Evolutionary conservation across 306 rosid species (phyloP), one percentile per base, ranked within the genome.

Genomic region (Carpinus fangiana): DNA sequence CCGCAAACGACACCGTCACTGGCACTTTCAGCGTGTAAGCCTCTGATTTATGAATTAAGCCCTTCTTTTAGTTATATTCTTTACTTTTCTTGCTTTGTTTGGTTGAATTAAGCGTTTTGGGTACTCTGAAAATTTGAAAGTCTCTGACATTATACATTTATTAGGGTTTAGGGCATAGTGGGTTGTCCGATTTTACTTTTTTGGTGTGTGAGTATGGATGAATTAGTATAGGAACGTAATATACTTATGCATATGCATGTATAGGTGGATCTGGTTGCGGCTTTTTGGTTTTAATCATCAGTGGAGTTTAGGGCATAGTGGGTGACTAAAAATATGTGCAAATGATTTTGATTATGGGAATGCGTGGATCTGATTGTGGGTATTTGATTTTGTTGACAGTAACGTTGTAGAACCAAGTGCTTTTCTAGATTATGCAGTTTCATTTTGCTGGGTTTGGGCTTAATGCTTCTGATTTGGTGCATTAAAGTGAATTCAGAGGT

Each of bases 21-120:
- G 97, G 94, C 59, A 94, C 98, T 77, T 90, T 94, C 90, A 86
- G 57, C 80, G 94, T 92, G 98, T 94, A 88, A 84, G 96, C 16
- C 74, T n/a, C 62, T 66, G 46, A 26, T 65, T 81, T 70, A 51
- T 68, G 41, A 21, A 48, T 36, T 11, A 11, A 7, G 23, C 7
- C 3, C 10, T 17, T 36, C 48, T 53, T 38, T 34, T 62, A 7
- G 45, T 41, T 41, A 6, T 56, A 23, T 10, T 7, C 12, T 16
- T 73, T 50, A 48, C 52, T 48, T 79, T 67, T 21, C 7, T 72
- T 36, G 41, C 7, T 62, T 34, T 62, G 7, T 48, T 8, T 5
- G 5, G 45, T 73, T 31, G 67, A 47, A 64, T 77, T 57, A 31
- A 50, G 31, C 48, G 50, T 20, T 7, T 11, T 61, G 55, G 36